Conservation (phyloP, 169 alveolate species). For the Cryptosporidium meleagridis region DNA sequence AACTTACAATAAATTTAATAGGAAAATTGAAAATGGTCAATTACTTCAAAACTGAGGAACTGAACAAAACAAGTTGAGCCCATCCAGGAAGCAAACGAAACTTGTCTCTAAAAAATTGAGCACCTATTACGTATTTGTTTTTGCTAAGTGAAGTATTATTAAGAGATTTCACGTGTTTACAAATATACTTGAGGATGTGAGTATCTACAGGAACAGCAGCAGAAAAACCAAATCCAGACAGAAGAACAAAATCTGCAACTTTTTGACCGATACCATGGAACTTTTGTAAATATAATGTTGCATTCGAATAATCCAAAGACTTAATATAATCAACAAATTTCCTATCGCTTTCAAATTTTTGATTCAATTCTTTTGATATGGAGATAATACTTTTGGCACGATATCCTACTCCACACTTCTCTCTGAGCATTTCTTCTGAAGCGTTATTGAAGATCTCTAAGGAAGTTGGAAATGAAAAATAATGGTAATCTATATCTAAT, state of each 20-base stretch:
- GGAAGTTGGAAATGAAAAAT: constrained; percentile 55
- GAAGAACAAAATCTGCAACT: constrained; percentile 64
- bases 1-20: neutral
- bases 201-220: constrained; percentile 69
- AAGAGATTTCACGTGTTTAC: constrained; percentile 5
- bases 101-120: constrained; percentile 30
- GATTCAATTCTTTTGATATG: constrained; percentile 6
- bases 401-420: constrained; percentile 62
- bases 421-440: constrained; percentile 59
- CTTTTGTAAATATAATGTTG: constrained; percentile 35
- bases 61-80: constrained; percentile 68
- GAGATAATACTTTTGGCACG: constrained; percentile 62
- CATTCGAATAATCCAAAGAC: constrained; percentile 31
- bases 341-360: constrained; percentile 1
- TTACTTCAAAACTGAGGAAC: constrained; percentile 61
- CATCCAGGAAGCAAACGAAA: constrained; percentile 63
- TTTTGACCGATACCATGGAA: constrained; percentile 63
- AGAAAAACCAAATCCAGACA: constrained; percentile 69
- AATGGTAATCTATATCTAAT: neutral
- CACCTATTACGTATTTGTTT: constrained; percentile 9
- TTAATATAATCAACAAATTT: constrained; percentile 23
- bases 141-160: constrained; percentile 15
- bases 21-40: neutral
- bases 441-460: constrained; percentile 33
- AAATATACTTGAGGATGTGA: constrained; percentile 51